Base-by-base conservation (phyloP, 2,329 filamentous ascomycete species). In the Pseudogymnoascus destructans region DNA sequence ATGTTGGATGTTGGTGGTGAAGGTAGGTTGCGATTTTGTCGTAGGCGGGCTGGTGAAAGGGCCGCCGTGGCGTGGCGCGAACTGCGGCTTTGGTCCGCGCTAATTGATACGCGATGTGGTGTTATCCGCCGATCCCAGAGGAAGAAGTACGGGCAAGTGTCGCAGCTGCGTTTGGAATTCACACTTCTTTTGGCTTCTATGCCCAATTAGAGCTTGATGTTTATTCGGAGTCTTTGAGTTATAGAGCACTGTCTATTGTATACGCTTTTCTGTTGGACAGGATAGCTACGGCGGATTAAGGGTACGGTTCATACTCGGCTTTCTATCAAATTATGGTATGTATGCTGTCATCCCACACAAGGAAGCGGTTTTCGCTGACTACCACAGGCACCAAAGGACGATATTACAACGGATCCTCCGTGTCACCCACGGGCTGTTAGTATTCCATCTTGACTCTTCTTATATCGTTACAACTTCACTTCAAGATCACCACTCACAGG, bases 371-470 rank as follows among this genome's bases (percentile, higher is more conserved):
- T 38, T 38, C 35, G 35, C 35, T 38, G 35, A 38, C 35, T 9
- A 17, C n/a, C 59, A 19, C 60, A 78, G 75, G 70, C 72, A 59
- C 70, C 85, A 11, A 82, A 89, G 65, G 78, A 87, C 67, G 88
- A 91, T 70, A 71, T 95, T 33, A 80, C 80, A 60, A 79, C 81
- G 33, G 81, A 87, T 66, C 88, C 89, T 61, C 86, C 91, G 21
- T 96, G 91, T 68, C 90, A 95, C 74, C 81, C 89, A 59, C 81
- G 86, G 68, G 92, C 91, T 62, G 86, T 90, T 73, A 71, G 85
- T 78, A 49, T 23, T 36, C 35, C 35, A 4, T 17, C 15, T 38
- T 38, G 2, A 7, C 1, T 10, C 19, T 17, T 7, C 13, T 36
- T 36, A 36, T 36, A 17, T 36, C 33, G 2, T 17, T 38, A 38